Evolutionary conservation across 768 basidiomycete species (phyloP), one percentile per base, ranked within the genome.

Genomic region (Tephrocybe rancida): DNA sequence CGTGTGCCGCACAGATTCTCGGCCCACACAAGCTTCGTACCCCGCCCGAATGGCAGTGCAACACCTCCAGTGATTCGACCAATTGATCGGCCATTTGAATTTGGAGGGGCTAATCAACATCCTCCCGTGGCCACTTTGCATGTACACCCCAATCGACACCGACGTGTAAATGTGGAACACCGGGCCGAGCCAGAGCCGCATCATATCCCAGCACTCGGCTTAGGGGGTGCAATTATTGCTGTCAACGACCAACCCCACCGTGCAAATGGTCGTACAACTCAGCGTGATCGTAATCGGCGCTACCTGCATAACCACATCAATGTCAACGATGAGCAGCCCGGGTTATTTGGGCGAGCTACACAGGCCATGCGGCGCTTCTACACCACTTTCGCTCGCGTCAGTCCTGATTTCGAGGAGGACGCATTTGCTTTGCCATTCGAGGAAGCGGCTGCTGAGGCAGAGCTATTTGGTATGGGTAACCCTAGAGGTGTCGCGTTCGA

Each of bases 181-280:
- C 63, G 63, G 1, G 65, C 71, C 4, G 73, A 77, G 22, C 78
- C 80, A 2, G 67, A 74, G 22, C 78, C 79, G 3, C 84, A 84
- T 39, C 83, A 83, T 55, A 68, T 76, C 3, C 88, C 88, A 18
- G 56, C 72, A 6, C 82, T 89, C 76, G 84, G 84, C 13, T 66
- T 89, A 21, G 87, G 87, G 7, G 87, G 87, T 19, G 87, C 82
- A 2, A 59, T 88, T 3, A 68, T 87, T 5, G 73, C 85, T 9
- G 49, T 64, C 27, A 70, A 73, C 52, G 32, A 54, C 3, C 45
- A 39, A n/a, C 66, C 67, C 39, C 62, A 61, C 1, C 64, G 66
- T 29, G 29, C 34, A n/a, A 48, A 48, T 11, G 44, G 38, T 25
- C 7, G 35, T 9, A 16, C 11, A 16, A 9, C 35, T 37, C 39